Conservation (phyloP, 2,329 filamentous ascomycete species). For the Talaromyces sp. region DNA sequence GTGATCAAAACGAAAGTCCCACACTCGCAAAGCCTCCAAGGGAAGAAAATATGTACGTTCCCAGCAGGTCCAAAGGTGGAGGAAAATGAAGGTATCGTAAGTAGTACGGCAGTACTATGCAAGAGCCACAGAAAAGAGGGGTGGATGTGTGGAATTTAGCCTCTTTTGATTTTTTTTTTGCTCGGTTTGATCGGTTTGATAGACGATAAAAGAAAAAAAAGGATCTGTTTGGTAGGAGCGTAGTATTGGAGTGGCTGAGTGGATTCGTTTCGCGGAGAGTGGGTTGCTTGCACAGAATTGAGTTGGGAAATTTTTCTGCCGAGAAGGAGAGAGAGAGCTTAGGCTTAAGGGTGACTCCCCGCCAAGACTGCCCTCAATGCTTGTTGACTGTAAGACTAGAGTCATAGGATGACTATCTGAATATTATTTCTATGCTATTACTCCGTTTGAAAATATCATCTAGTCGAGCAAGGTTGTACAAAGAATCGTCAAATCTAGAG, state of each 20-base stretch:
- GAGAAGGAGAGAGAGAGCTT: background rate
- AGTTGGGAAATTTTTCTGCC: slow-evolving; percentile 7
- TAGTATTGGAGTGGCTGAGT: slow-evolving; percentile 14
- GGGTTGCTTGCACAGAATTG: background rate
- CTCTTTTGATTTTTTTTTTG: background rate
- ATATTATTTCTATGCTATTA: background rate
- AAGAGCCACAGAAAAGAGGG: background rate
- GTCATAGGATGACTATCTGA: background rate
- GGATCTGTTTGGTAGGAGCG: background rate
- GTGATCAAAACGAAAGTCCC: background rate
- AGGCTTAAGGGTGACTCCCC: background rate
- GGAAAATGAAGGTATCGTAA: background rate
- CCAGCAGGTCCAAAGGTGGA: background rate
- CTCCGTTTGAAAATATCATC: background rate
- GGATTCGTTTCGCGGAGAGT: slow-evolving; percentile 1
- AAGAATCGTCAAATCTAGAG: background rate
- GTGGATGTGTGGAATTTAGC: background rate
- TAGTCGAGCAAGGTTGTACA: background rate
- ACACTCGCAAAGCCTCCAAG: background rate
- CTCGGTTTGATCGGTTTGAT: slow-evolving; percentile 16
- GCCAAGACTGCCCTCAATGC: background rate
- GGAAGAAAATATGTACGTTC: background rate
- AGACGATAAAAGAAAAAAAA: slow-evolving; percentile 16
- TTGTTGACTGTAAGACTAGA: too few relatives aligned
- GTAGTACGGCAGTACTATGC: background rate